Evolutionary conservation across 768 basidiomycete species (phyloP), one percentile per base, ranked within the genome.

Genomic region (Lyophyllum decastes): DNA sequence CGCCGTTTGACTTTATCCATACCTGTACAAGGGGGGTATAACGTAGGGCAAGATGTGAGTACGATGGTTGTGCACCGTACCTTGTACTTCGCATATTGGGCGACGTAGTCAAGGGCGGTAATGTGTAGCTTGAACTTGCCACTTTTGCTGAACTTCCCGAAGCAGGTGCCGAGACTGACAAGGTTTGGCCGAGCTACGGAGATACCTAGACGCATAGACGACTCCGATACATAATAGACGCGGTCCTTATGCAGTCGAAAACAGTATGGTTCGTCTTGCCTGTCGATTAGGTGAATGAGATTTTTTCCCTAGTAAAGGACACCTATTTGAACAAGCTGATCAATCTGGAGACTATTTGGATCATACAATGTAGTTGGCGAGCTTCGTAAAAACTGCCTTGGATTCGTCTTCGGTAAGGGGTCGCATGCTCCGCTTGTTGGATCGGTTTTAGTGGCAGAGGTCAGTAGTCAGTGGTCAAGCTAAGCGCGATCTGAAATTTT

Each of bases 1-100:
- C 97, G 68, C 97, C 97, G 63, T 98, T 96, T 24, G 95, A 89
- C 73, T 99, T 99, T 71, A 99, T 94, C 97, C 97, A 99, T 17
- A 98, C 85, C 96, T 98, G 58, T 4, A 30, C 51, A 22, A 41
- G 59, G 17, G 59, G 17, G 22, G 56, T 34, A 56, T 41, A 38
- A 58, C 25, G 1, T 12, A 44, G 2, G 25, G 57, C 16, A 10
- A 33, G 14, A 24, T 17, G n/a, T 24, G 14, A 26, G 35, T 27
- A 33, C 4, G 19, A 26, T 10, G n/a, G 27, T 35, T 49, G 54
- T 10, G 46, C 11, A 56, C 4, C 76, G 53, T 60, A 94, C 97
- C 84, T 99, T 99, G 80, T 94, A 93, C 75, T 96, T 98, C 19
- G 97, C 95, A 70, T 97, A 98, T 69, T 97, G 92, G 1, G 94